Evolutionary conservation across 2,329 filamentous ascomycete species (phyloP), one percentile per base, ranked within the genome.

Genomic region (Chaetomiaceae sp.): DNA sequence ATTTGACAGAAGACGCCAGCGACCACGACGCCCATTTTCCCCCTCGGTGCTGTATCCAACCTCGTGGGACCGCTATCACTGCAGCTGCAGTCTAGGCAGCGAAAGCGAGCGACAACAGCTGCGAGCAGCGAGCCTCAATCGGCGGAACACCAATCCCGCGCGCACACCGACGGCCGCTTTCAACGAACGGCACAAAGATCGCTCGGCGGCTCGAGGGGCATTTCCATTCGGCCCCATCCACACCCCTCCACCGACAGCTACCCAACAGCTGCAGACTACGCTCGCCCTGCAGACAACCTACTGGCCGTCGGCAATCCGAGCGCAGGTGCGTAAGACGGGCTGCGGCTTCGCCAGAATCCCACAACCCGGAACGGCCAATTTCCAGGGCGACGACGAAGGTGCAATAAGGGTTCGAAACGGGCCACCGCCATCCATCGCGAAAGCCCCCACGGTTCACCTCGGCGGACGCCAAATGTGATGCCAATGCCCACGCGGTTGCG

Each of bases 121-220:
- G n/a, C n/a, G n/a, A n/a, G n/a, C n/a, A n/a, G n/a, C n/a, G n/a
- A n/a, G n/a, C n/a, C n/a, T n/a, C n/a, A n/a, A n/a, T n/a, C n/a
- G n/a, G n/a, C n/a, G 21, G 30, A 25, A 25, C 37, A 8, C 21
- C 41, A 48, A 51, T 30, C 52, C 54, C 34, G 30, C 20, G 19
- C 37, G 43, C 50, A 54, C 47, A 54, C 50, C 33, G 38, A 45
- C 45, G 42, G 31, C 48, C 43, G 43, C 45, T 49, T 31, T 50
- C 43, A 44, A 54, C 42, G 35, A n/a, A 54, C 42, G 35, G 35
- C 27, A 51, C 50, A 51, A 51, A 52, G 53, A 50, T 27, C 25
- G n/a, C 52, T 50, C 47, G 55, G 58, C 58, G 58, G 58, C 50
- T 60, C 51, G 35, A 58, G 51, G 48, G 33, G 51, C 33, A 41